Evolutionary conservation across 495 filamentous ascomycete genomes (phyloP).

Genomic region (Penicillium argentinense): DNA sequence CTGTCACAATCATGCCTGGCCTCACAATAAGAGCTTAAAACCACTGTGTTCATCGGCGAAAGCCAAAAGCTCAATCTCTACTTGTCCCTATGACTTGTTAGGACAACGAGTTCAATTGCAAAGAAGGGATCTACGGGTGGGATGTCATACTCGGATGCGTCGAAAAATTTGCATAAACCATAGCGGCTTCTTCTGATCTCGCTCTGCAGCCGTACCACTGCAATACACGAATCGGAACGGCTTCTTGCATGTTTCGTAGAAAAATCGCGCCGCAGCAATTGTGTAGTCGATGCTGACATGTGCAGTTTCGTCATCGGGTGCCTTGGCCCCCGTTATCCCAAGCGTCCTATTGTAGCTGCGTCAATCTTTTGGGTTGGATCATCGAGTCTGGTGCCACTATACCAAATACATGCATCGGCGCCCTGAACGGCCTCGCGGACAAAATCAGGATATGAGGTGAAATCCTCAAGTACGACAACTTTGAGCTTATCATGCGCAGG

Average conservation of each 20-base stretch:
- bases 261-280: constrained; percentile 39
- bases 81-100: constrained; percentile 31
- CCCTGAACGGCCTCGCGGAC: constrained; percentile 42
- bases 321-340: constrained; percentile 5
- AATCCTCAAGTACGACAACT: constrained; percentile 46
- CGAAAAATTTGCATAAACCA: constrained; percentile 43
- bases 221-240: constrained; percentile 54
- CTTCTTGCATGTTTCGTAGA: constrained; percentile 26
- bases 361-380: neutral
- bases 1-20: constrained; percentile 28
- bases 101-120: neutral
- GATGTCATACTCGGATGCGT: constrained; percentile 40
- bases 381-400: constrained; percentile 4
- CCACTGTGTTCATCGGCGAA: constrained; percentile 29
- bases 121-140: neutral
- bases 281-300: constrained; percentile 47
- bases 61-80: constrained; percentile 37
- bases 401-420: constrained; percentile 56
- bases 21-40: constrained; percentile 36
- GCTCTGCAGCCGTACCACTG: constrained; percentile 47
- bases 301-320: constrained; percentile 16
- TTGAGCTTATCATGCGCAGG: constrained; percentile 40
- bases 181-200: constrained; percentile 44
- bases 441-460: constrained; percentile 37
- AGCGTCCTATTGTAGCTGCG: constrained; percentile 1